Base-by-base conservation (phyloP, 352 stramenopile genomes). In the Blastocystis hominis region DNA sequence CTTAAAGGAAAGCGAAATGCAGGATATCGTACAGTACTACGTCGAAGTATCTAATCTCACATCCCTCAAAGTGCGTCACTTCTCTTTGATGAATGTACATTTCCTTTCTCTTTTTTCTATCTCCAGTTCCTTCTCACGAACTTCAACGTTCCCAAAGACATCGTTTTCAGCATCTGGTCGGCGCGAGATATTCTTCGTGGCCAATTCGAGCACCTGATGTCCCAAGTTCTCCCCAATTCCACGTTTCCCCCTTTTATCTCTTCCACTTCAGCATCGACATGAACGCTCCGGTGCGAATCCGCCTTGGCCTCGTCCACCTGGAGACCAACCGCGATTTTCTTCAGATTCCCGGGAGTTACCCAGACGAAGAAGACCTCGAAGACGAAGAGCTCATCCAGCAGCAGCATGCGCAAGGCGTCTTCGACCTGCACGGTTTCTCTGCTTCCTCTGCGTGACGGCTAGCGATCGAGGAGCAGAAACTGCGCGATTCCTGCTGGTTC, bases 131-230 rank as follows among this genome's bases (percentile, higher is more conserved):
- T 84, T n/a, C 13, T 84, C n/a, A 55, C 55, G 3, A 66, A 9
- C 13, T 84, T 50, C 34, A 13, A 46, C 3, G 20, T 66, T 13
- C 54, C 54, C 2, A 46, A 66, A 53, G 72, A 84, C 17, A 53
- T 84, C 13, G 40, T 66, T n/a, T 84, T 50, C 72, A 84, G 54
- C 55, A 68, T 84, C n/a, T 84, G 72, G 72, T 84, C 72, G 40
- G 72, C 54, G 30, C 72, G 72, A 6, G 72, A 84, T 24, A 84
- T 84, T 46, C 56, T 84, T 34, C 53, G 55, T 7, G 42, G 53
- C n/a, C 72, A 84, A 34, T 20, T 63, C 44, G 72, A 84, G 36
- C 15, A 36, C 9, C 38, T 84, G n/a, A 69, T 84, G 3, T 53
- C 59, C 34, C 44, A 38, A 1, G 4, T 84, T 17, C 36, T 84